phyloP scores from a whole-genome alignment of 225 moss, liverwort and hornwort genomes.

The Bryoerythrophyllum caledonicum region DNA sequence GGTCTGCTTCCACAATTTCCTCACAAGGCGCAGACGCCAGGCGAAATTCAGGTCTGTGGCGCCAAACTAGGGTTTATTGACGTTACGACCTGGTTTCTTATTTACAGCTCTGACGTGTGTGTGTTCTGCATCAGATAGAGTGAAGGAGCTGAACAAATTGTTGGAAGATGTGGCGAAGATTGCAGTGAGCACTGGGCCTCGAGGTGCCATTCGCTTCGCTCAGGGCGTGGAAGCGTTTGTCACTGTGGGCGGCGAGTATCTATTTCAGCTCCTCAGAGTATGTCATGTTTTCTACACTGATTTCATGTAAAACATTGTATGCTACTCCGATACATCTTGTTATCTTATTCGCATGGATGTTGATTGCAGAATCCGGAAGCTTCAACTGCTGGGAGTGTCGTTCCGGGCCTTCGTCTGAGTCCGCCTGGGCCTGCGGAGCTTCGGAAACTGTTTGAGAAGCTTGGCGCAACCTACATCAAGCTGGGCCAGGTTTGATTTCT shows the following conservation, averaged over 20 bases:
- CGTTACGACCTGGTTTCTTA: too few relatives aligned
- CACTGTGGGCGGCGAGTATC: conserved; percentile 82
- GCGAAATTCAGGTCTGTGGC: conserved; percentile 11
- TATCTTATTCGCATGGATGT: conserved; percentile 27
- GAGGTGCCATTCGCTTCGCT: conserved; percentile 78
- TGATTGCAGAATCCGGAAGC: conserved; percentile 74
- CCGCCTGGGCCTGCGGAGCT: conserved; percentile 89
- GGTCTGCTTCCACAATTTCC: conserved; percentile 58
- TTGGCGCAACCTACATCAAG: conserved; percentile 98
- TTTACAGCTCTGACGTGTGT: conserved; percentile 6
- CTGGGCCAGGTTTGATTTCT: conserved; percentile 71
- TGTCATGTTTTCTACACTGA: background rate
- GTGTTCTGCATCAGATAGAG: conserved; percentile 47
- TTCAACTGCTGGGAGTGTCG: conserved; percentile 40
- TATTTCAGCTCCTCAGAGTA: conserved; percentile 74
- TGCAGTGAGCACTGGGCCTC: conserved; percentile 81
- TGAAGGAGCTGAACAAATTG: conserved; percentile 75
- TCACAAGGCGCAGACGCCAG: conserved; percentile 36
- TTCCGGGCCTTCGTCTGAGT: conserved; percentile 54
- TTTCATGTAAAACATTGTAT: background rate
- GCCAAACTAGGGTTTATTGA: too few relatives aligned
- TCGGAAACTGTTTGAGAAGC: conserved; percentile 83
- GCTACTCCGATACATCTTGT: too few relatives aligned
- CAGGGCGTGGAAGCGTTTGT: conserved; percentile 93
- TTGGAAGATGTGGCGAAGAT: conserved; percentile 82